Base-by-base conservation (phyloP, 768 basidiomycete species). In the Boletus edulis region DNA sequence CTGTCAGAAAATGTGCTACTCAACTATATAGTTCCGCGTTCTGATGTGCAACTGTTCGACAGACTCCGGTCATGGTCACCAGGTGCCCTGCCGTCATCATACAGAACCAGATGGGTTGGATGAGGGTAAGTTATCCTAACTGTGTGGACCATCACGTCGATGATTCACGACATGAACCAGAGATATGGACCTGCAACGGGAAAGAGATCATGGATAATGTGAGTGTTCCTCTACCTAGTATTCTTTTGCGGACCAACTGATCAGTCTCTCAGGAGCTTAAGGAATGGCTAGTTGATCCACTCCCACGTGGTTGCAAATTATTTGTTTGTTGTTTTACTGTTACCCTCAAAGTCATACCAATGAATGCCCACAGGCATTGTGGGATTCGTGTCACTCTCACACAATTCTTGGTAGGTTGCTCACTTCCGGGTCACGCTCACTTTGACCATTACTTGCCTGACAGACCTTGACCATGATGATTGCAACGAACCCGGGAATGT, bases 31-130 rank as follows among this genome's bases (percentile, higher is more conserved):
- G 22, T 17, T 34, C 20, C 3, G 6, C 17, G n/a, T 41, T 29
- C 49, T 55, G 29, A 61, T 15, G 31, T 27, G 22, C 4, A 14
- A 13, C 18, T 6, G n/a, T 29, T 37, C n/a, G 27, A 49, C 54
- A 79, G 78, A 79, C 59, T 76, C 81, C 0, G 83, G 83, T 0
- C 82, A 84, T 58, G 77, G 76, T 0, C 58, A 61, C 13, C 83
- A 84, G 56, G 67, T 76, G 8, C 57, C 72, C 2, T 79, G 77
- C 24, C 54, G 65, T 17, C 70, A 81, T 55, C 67, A 71, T 10
- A 76, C 68, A 2, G 82, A 84, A 56, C 71, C 76, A 20, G 83
- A 84, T 56, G 76, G 80, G 3, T 64, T 73, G 52, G 81, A 84
- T 46, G 82, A 84, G 69, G 77, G 83, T 81, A 48, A 44, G 50